Evolutionary conservation across 148 eudicot species (phyloP).

Genomic region (Diospyros kaki): DNA sequence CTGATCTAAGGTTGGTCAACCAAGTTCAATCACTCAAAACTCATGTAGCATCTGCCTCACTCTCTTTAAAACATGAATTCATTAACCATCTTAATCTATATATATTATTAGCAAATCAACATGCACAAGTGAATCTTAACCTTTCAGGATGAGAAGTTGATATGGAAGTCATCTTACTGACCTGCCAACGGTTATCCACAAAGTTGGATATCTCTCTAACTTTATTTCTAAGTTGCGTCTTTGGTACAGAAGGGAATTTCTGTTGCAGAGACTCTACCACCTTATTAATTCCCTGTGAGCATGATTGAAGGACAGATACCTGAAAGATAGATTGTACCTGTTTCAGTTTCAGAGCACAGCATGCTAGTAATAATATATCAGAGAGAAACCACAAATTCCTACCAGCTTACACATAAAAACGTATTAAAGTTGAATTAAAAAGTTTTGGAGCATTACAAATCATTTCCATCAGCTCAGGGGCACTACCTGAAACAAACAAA

Average conservation of each 20-base stretch:
- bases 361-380: not conserved
- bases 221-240: conserved; percentile 52
- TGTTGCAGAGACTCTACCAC: conserved; percentile 49
- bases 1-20: not conserved
- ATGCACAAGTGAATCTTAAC: not conserved
- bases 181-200: conserved; percentile 82
- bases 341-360: not conserved
- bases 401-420: not conserved
- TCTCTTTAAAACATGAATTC: not conserved
- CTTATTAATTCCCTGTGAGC: conserved; percentile 53
- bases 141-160: not conserved
- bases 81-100: not conserved
- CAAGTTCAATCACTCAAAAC: not conserved
- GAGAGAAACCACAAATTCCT: not conserved
- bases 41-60: not conserved
- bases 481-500: not conserved
- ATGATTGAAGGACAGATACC: conserved; percentile 62
- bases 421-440: not conserved
- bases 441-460: too few relatives aligned
- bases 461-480: too few relatives aligned
- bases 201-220: conserved; percentile 74
- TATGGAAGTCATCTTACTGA: conserved; percentile 24
- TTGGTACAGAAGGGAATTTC: conserved; percentile 52
- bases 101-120: not conserved
- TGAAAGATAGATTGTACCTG: conserved; percentile 17